Conservation (phyloP, 176 grass and related monocot genomes). For the Aechmea fasciata region DNA sequence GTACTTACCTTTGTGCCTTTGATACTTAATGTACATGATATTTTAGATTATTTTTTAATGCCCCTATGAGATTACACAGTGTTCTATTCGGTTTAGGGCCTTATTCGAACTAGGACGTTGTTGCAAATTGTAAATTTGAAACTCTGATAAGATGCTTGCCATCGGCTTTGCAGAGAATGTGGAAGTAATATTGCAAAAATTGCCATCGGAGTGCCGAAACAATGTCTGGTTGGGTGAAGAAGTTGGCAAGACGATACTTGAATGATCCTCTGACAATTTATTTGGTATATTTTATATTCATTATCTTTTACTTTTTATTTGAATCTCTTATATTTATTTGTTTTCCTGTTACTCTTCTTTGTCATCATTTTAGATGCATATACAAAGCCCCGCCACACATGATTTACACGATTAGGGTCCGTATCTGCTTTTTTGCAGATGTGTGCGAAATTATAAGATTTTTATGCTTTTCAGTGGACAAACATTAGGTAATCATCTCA, state of each 20-base stretch:
- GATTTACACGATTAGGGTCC: neutral
- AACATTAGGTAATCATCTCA: no score
- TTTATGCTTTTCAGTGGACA: neutral
- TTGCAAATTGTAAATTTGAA: no score
- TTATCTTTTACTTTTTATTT: neutral
- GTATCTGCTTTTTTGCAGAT: neutral
- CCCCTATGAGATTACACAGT: no score
- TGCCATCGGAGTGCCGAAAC: conserved; percentile 60
- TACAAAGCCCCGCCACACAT: neutral
- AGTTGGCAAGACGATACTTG: conserved; percentile 71
- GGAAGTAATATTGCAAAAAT: conserved; percentile 83
- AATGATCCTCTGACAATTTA: conserved; percentile 91
- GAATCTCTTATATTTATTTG: neutral
- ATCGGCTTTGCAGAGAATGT: conserved; percentile 98
- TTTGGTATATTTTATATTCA: conserved; percentile 39
- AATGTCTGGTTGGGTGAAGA: conserved; percentile 97
- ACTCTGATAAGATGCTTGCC: conserved; percentile 98
- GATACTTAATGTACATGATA: no score
- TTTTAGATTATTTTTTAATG: no score
- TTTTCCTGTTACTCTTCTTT: neutral
- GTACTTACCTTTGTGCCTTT: no score
- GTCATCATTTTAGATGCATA: neutral
- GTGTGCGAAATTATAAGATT: neutral
- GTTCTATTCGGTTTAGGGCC: no score
- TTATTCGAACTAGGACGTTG: no score